phyloP scores from a whole-genome alignment of 495 filamentous ascomycete genomes.

The Xylaria sp. region DNA sequence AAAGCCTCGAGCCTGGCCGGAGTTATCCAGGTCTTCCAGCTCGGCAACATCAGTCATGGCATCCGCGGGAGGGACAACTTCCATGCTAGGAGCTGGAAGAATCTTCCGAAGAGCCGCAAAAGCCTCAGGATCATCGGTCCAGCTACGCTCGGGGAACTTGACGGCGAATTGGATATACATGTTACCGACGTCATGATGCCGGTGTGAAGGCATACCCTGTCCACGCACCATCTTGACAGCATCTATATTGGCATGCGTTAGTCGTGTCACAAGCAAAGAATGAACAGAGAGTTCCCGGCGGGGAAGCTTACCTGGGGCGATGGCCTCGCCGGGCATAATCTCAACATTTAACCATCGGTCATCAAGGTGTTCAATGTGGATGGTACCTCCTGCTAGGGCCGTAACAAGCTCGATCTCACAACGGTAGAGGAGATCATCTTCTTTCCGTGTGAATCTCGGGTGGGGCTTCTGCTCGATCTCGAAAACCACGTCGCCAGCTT shows the following conservation, averaged over 20 bases:
- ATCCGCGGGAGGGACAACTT: slow-evolving; percentile 71
- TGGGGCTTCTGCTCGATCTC: slow-evolving; percentile 99
- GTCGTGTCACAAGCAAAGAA: slow-evolving; percentile 21
- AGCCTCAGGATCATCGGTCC: slow-evolving; percentile 60
- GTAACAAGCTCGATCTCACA: slow-evolving; percentile 96
- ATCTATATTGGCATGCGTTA: slow-evolving; percentile 57
- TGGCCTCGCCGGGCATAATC: slow-evolving; percentile 91
- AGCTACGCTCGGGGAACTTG: slow-evolving; percentile 84
- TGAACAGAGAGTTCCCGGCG: not conserved
- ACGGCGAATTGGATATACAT: slow-evolving; percentile 97
- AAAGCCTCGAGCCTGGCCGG: slow-evolving; percentile 74
- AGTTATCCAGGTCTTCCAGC: slow-evolving; percentile 83
- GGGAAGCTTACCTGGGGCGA: slow-evolving; percentile 79
- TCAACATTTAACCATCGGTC: slow-evolving; percentile 94
- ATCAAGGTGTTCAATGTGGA: slow-evolving; percentile 95
- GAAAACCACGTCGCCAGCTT: slow-evolving; percentile 94
- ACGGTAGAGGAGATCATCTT: slow-evolving; percentile 95
- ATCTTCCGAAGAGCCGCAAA: slow-evolving; percentile 78
- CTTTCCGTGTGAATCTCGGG: slow-evolving; percentile 90
- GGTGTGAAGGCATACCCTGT: slow-evolving; percentile 97
- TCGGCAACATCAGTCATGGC: slow-evolving; percentile 85
- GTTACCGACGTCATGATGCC: slow-evolving; percentile 96
- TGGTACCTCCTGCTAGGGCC: slow-evolving; percentile 84
- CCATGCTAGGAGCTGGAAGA: slow-evolving; percentile 72
- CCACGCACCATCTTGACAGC: slow-evolving; percentile 92